Conservation (phyloP, 1,139 yeast species). For the Sugiyamaella xylanicola region DNA sequence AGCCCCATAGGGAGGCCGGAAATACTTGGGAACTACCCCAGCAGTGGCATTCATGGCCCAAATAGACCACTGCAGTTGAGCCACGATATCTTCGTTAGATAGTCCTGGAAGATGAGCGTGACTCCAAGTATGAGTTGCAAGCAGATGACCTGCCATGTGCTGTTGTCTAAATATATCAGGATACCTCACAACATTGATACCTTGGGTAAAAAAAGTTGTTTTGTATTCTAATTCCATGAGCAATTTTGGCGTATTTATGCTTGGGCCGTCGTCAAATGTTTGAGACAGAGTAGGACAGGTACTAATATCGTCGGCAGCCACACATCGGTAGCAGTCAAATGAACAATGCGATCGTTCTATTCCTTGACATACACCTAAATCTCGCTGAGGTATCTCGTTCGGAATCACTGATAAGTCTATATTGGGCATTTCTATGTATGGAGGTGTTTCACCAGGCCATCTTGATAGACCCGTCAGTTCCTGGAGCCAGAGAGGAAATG, state of each 20-base stretch:
- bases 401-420: conserved; percentile 59
- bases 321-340: conserved; percentile 82
- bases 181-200: conserved; percentile 70
- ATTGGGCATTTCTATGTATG: conserved; percentile 76
- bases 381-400: conserved; percentile 49
- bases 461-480: conserved; percentile 67
- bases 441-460: conserved; percentile 89
- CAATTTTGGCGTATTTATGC: conserved; percentile 63
- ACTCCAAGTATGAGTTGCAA: conserved; percentile 92
- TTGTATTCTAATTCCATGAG: conserved; percentile 54
- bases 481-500: conserved; percentile 74
- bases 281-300: conserved; percentile 74
- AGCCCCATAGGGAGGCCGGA: conserved; percentile 95
- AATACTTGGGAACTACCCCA: conserved; percentile 82
- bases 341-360: conserved; percentile 61
- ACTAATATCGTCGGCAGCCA: conserved; percentile 68
- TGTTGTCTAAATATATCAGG: conserved; percentile 71
- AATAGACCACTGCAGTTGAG: conserved; percentile 90
- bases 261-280: conserved; percentile 94
- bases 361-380: conserved; percentile 60
- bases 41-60: conserved; percentile 98
- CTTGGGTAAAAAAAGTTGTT: conserved; percentile 82
- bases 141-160: conserved; percentile 64
- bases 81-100: conserved; percentile 77
- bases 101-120: conserved; percentile 79